Conservation (phyloP, 163 green algal species). For the Prototheca wickerhamii region DNA sequence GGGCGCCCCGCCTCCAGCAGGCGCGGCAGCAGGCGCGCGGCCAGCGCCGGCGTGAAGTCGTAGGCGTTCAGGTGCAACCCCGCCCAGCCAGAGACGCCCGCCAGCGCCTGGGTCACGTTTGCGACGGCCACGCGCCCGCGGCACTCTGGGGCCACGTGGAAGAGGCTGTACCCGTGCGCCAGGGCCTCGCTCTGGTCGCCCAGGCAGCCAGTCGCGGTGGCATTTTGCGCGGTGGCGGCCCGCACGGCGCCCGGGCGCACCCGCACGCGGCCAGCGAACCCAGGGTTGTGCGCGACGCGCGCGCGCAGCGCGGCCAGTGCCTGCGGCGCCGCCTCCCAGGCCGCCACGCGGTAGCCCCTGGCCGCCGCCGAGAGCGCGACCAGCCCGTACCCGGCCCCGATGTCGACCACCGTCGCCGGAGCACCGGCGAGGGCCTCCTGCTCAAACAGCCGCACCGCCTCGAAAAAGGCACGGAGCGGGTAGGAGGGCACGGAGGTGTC, state of each 20-base stretch:
- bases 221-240: no score
- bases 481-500: slow-evolving; percentile 19
- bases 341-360: slow-evolving; percentile 54
- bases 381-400: slow-evolving; percentile 70
- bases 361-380: slow-evolving; percentile 72
- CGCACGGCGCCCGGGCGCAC: not conserved
- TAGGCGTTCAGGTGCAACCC: no score
- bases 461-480: slow-evolving; percentile 39
- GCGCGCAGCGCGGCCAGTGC: slow-evolving; percentile 50
- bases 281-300: slow-evolving; percentile 53
- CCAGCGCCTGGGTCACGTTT: no score
- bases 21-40: no score
- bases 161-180: no score
- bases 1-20: no score
- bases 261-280: not conserved
- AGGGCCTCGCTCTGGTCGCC: no score
- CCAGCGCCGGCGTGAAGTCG: no score
- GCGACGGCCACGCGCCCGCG: no score
- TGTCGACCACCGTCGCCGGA: slow-evolving; percentile 36
- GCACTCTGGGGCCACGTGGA: no score
- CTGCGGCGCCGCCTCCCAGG: slow-evolving; percentile 54
- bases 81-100: no score
- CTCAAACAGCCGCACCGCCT: slow-evolving; percentile 60
- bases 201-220: no score
- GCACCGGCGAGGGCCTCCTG: slow-evolving; percentile 23